These are phyloP conservation scores for Coniochaeta pulveracea DNA, from an alignment of 2,329 filamentous ascomycete species.

Conservation along the genomic window DNA sequence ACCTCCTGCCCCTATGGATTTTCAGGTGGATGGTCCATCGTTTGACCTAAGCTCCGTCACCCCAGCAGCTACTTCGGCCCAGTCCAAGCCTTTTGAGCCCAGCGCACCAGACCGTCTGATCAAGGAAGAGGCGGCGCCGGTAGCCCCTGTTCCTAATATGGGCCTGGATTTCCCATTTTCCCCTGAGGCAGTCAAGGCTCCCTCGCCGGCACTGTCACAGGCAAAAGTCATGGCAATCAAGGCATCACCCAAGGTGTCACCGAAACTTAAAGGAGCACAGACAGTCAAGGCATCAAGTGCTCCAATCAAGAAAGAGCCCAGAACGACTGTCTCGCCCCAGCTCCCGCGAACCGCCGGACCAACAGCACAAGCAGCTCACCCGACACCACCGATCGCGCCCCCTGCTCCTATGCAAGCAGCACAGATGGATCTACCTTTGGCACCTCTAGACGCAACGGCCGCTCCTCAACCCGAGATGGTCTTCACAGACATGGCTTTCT, in stretches of 20 bases:
- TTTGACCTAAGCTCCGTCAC: neutral
- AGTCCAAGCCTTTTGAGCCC: no score
- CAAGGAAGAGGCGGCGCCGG: constrained; percentile 27
- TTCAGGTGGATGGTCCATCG: constrained; percentile 15
- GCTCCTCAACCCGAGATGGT: constrained; percentile 26
- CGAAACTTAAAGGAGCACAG: constrained; percentile 11
- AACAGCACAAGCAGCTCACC: constrained; percentile 8
- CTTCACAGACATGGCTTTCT: constrained; percentile 47
- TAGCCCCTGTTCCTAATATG: constrained; percentile 47
- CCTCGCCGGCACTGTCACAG: constrained; percentile 8
- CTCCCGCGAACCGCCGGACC: constrained; percentile 4
- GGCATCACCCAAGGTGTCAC: constrained; percentile 10
- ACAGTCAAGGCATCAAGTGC: constrained; percentile 10
- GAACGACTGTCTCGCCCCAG: constrained; percentile 7
- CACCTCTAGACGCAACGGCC: constrained; percentile 1
- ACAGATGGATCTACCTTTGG: constrained; percentile 6
- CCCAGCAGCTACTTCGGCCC: constrained; percentile 3
- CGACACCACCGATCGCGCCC: constrained; percentile 9
- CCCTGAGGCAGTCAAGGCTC: constrained; percentile 8
- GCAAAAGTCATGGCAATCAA: constrained; percentile 7
- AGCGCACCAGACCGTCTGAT: constrained; percentile 9
- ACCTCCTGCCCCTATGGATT: constrained; percentile 15
- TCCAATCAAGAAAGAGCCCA: constrained; percentile 13
- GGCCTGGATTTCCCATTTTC: constrained; percentile 27
- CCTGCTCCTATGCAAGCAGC: constrained; percentile 13